Base-by-base conservation (phyloP, 2,329 filamentous ascomycete genomes). In the Colletotrichum salicis region DNA sequence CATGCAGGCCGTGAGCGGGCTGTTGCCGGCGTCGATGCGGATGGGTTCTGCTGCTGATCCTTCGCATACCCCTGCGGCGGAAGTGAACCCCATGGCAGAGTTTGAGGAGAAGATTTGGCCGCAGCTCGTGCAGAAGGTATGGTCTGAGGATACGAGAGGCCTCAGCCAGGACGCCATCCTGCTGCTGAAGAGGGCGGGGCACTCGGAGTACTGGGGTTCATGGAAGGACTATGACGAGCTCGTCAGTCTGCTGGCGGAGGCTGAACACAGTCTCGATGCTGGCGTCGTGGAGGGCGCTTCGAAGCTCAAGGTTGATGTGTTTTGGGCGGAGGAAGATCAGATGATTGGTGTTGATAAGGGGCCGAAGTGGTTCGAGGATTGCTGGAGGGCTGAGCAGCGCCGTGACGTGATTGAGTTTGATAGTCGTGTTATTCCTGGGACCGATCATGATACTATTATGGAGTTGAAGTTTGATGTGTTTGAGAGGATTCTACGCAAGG, bases 141-240 rank as follows among this genome's bases (percentile, higher is more conserved):
- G 76, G 54, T 56, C 64, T 2, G 76, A 78, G 31, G 72, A 73
- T 8, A 70, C 79, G 22, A 33, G 65, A 8, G 79, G 80, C 13
- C 59, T 80, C 3, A 76, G 77, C 33, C 63, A 74, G 33, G 79
- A 80, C 11, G 76, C 78, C 8, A 37, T 78, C 27, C 51, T 81
- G 58, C 67, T 80, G 13, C 67, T 80, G 77, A 75, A 77, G 37
- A 77, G 76, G 66, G 71, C 51, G 7, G 67, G 52, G 7, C 71
- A 67, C 33, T 29, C 29, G 10, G 58, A 54, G 2, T 76, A 74
- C 10, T 81, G 79, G 79, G 64, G 76, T 15, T 75, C 77, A 27
- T 81, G 80, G 80, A 75, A 73, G 5, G 77, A 80, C 58, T 79
- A 78, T 62, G 78, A 81, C 55, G 61, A 24, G n/a, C 63, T 78